Base-by-base conservation (phyloP, 192 early-diverging fungal species). In the Gaertneriomyces sp. region DNA sequence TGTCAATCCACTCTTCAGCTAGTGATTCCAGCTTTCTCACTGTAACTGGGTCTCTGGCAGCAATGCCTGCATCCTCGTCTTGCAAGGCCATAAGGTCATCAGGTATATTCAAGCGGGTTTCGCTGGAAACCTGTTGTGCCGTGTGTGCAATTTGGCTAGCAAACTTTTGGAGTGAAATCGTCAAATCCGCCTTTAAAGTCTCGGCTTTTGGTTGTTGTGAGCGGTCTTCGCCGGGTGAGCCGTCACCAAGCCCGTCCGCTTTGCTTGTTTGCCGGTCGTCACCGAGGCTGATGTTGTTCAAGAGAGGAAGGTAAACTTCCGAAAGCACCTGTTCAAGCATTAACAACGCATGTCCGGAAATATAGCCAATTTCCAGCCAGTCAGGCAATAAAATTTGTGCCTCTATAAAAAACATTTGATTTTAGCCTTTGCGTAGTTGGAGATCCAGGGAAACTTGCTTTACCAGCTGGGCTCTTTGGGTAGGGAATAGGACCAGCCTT, bases 1-100 rank as follows among this genome's bases (percentile, higher is more conserved):
- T 79, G 43, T 83, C 81, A 11, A 82, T 76, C 84, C 84, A 85
- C 63, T 83, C 84, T 47, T 81, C 81, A 1, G 84, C 84, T 12
- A 82, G 49, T 20, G 20, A 46, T 58, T 83, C 83, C 6, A 85
- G 60, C 3, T 20, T 47, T 51, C 58, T 53, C 7, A 82, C 76
- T 16, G 71, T 50, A 3, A 7, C 33, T 4, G 51, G 38, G 58
- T 82, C 78, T 57, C 68, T 75, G 4, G 74, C 74, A 1, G 73
- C 70, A 20, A 72, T 67, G 8, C 49, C 60, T 0, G 78, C 69
- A 52, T 77, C 74, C 8, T 54, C 63, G 41, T 51, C 68, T 46
- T 61, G 51, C 25, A 85, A 63, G 8, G 67, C 66, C 5, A 53
- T 47, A 7, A 83, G 61, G 57, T 84, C 82, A 2, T 82, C 80